Conservation (phyloP, 2,329 filamentous ascomycete species). For the Teratosphaeria epicoccoides region DNA sequence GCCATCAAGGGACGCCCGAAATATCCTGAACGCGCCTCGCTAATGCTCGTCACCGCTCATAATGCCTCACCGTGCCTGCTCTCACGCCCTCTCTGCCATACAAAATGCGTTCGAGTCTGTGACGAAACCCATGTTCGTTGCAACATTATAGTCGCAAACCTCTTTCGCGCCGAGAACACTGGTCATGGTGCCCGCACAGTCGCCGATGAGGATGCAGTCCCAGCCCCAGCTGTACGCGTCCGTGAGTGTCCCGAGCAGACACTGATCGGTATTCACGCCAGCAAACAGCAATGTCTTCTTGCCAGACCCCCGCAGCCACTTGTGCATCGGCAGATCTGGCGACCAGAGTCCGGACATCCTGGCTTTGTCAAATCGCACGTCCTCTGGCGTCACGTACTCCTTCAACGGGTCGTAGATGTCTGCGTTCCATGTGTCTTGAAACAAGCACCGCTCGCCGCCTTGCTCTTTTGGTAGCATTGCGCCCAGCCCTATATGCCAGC, state of each 20-base stretch:
- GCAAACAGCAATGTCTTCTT: slow-evolving; percentile 34
- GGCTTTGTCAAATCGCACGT: slow-evolving; percentile 35
- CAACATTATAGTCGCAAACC: slow-evolving; percentile 32
- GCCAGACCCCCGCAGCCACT: slow-evolving; percentile 29
- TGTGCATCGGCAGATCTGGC: slow-evolving; percentile 30
- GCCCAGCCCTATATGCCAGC: slow-evolving; percentile 33
- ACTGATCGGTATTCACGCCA: slow-evolving; percentile 35
- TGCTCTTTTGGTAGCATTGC: slow-evolving; percentile 27
- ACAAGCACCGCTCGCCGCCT: slow-evolving; percentile 30
- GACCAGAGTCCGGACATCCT: slow-evolving; percentile 35
- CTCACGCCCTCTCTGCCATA: slow-evolving; percentile 10
- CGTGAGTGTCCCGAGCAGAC: slow-evolving; percentile 32
- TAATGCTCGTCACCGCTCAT: neutral
- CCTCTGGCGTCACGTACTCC: slow-evolving; percentile 26
- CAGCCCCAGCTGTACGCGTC: slow-evolving; percentile 34
- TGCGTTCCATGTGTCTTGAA: slow-evolving; percentile 34
- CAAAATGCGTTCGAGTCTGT: slow-evolving; percentile 28
- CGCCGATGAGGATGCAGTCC: slow-evolving; percentile 32
- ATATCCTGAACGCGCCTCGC: neutral
- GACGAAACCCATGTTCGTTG: slow-evolving; percentile 35
- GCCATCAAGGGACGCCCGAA: neutral
- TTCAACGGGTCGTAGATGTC: slow-evolving; percentile 33
- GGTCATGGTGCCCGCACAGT: slow-evolving; percentile 35
- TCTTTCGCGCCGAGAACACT: slow-evolving; percentile 28
- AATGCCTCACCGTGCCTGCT: neutral